Evolutionary conservation across 73 alveolate genomes (phyloP), one percentile per base, ranked within the genome.

Genomic region (Paramecium octaurelia): DNA sequence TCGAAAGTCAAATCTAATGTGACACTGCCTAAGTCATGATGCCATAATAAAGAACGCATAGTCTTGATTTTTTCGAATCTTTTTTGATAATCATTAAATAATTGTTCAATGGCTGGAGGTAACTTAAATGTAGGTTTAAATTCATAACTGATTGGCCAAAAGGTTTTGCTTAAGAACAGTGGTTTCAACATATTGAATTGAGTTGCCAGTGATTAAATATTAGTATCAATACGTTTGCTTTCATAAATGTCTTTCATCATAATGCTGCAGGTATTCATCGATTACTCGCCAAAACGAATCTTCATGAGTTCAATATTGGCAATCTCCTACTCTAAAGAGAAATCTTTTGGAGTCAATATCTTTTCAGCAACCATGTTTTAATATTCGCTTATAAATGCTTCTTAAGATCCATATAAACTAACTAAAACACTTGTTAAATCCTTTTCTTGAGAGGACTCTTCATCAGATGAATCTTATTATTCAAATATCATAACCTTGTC

Each of bases 321-420:
- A 1, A 89, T 40, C 48, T 89, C 94, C 29, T 89, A 58, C 11
- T 89, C 75, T 46, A 89, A 70, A 43, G 71, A 50, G 18, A 89
- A 89, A 8, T 89, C 88, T 20, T 83, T 89, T 12, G 94, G 86
- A 27, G 92, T 83, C 70, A 89, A 38, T 43, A 89, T 89, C 64
- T 89, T 89, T 31, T 89, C 94, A 24, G 94, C 94, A 21, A 89
- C 85, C 94, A 89, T 89, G 35, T 89, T 89, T 89, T 89, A 29
- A 89, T 89, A 89, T 44, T 89, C 94, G 18, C 85, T 44, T 21
- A 89, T 89, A 46, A 89, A 89, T 21, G 94, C 86, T 23, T 89
- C 94, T 70, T 89, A 40, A 5, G 94, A 89, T n/a, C 94, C 94
- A 89, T 89, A 89, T 21, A 89, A 71, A 71, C 88, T 89, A 1